A percentile compares a stretch with the other conserved stretches of the same genome.
Evolutionary conservation across 768 basidiomycete species (phyloP).

Genomic region (Cyclocybe aegerita): DNA sequence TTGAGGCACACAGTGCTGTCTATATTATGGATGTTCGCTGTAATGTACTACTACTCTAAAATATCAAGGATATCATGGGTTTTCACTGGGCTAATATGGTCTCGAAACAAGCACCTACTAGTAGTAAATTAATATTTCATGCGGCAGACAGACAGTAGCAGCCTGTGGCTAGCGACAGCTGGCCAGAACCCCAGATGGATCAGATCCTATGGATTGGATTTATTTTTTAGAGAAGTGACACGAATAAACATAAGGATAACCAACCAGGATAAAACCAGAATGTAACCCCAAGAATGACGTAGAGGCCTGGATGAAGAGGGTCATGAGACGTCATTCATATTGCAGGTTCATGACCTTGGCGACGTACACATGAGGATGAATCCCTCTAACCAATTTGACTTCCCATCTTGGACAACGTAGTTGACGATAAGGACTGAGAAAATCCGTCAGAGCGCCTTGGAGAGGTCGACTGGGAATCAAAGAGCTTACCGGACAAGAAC

Average conservation of each 20-base stretch:
- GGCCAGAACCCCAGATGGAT: constrained; percentile 28
- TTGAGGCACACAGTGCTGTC: too few species aligned
- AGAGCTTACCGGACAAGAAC: constrained; percentile 40
- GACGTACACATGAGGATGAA: constrained; percentile 43
- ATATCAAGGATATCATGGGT: too few species aligned
- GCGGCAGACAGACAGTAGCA: not conserved
- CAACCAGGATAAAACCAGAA: constrained; percentile 64
- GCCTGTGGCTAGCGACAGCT: constrained; percentile 19
- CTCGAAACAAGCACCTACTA: not conserved
- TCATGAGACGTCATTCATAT: not conserved
- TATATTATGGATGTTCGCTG: too few species aligned
- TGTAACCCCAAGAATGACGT: constrained; percentile 67
- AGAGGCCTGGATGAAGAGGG: constrained; percentile 46
- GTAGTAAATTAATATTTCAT: not conserved
- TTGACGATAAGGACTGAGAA: constrained; percentile 76
- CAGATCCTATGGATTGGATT: constrained; percentile 24
- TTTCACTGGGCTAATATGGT: too few species aligned
- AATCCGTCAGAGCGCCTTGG: not conserved
- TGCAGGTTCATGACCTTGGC: not conserved
- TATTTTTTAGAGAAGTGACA: not conserved
- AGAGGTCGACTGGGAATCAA: not conserved
- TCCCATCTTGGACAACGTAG: constrained; percentile 78
- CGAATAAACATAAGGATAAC: not conserved
- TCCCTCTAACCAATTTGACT: constrained; percentile 85
- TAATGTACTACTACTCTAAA: too few species aligned